Base-by-base conservation (phyloP, 106 monocot species). In the Narthecium ossifragum region DNA sequence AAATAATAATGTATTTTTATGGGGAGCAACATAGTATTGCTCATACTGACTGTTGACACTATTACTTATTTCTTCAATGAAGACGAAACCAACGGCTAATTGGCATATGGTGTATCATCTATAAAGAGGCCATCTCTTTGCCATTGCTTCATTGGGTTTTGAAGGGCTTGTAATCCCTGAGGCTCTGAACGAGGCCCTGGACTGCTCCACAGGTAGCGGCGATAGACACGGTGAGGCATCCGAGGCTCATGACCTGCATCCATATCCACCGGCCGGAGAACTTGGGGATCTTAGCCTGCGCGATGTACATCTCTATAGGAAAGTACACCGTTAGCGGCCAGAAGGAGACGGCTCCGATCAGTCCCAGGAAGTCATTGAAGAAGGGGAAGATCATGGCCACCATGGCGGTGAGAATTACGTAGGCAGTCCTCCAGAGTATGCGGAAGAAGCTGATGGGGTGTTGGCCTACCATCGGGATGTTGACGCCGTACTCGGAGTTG, bases 361-460 rank as follows among this genome's bases (percentile, higher is more conserved):
- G 37, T 1, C 72, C 72, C 22, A 72, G 15, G 55, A 72, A 55
- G 51, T 66, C 65, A 18, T 74, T 70, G 74, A 79, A 79, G 63
- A 79, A 74, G 1, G 64, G 79, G 43, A 79, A 61, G 53, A 70
- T 60, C 70, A 80, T 70, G 47, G 74, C 69, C 8, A 80, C 32
- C 3, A 70, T 12, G 2, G 74, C 53, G 18, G 74, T 80, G 1
- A 74, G 13, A 4, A 57, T 8, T 13, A 79, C 80, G 27, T 70
- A 74, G 1, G 18, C 25, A 6, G 71, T 66, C 34, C 80, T 56
- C 75, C 74, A 80, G 2, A 70, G 26, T 25, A 65, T 1, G 45
- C 73, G 60, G 53, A 61, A 65, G 22, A 65, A 38, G 57, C 54
- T 73, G 28, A 82, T 2, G 15, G 39, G 27, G 60, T 34, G 69